A percentile compares a stretch with the other conserved stretches of the same genome.
phyloP scores from a whole-genome alignment of 2,329 filamentous ascomycete genomes.

The Penicillium oxalicum region DNA sequence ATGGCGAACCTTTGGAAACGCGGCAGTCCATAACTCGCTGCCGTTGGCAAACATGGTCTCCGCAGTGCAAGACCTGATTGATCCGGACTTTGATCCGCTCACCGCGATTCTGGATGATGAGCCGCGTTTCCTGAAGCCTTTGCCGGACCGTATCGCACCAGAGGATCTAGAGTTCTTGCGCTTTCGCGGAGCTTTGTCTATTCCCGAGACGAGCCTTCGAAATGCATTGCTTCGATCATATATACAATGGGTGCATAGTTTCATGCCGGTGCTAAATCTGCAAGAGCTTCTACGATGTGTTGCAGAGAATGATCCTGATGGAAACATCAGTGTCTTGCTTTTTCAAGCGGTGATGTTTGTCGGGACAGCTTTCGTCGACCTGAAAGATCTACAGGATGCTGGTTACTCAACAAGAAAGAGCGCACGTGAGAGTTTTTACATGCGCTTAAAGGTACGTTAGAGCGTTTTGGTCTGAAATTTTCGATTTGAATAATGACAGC shows the following conservation, averaged over 20 bases:
- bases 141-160: conserved; percentile 65
- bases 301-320: conserved; percentile 59
- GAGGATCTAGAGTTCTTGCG: conserved; percentile 76
- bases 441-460: conserved; percentile 63
- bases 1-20: conserved; percentile 27
- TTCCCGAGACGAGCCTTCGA: conserved; percentile 63
- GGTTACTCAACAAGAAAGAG: conserved; percentile 70
- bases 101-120: conserved; percentile 33
- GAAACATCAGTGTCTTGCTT: conserved; percentile 70
- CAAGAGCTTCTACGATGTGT: conserved; percentile 50
- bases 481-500: neutral
- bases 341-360: conserved; percentile 95
- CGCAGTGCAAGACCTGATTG: conserved; percentile 34
- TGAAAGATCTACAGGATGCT: conserved; percentile 63
- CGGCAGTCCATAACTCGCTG: conserved; percentile 25
- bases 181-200: conserved; percentile 69
- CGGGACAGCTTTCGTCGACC: conserved; percentile 75
- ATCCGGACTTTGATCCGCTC: conserved; percentile 36
- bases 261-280: conserved; percentile 74
- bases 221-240: conserved; percentile 73
- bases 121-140: conserved; percentile 65
- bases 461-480: too few species aligned
- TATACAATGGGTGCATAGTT: conserved; percentile 80
- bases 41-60: conserved; percentile 36
- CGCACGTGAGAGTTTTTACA: conserved; percentile 76